Base-by-base conservation (phyloP, 345 rosid genomes). In the Sisymbrium irio region DNA sequence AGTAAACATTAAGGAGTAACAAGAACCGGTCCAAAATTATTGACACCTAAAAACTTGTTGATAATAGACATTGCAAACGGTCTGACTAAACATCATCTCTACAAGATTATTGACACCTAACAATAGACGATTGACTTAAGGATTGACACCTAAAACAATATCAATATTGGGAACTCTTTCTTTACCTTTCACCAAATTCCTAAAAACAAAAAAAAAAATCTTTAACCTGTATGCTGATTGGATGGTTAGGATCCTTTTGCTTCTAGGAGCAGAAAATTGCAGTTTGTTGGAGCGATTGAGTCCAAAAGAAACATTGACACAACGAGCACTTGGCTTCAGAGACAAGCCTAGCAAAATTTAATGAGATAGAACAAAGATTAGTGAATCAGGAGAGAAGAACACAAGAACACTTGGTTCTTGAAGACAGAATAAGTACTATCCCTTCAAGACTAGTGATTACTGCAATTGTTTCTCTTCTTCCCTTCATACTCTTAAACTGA, bases 171-270 rank as follows among this genome's bases (percentile, higher is more conserved):
- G 14, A 65, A 3, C 4, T 13, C 1, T 20, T 67, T 18, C 1
- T 7, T 19, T 28, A 22, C 3, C 14, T 10, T 59, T 19, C 41
- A 59, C 15, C 58, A 44, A 22, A 60, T 36, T 22, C 41, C 25
- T 32, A 32, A 8, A 25, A 19, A 25, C 13, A 12, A 20, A 60
- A 33, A 57, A 30, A 3, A 9, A 8, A 51, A 41, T 35, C 37
- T 58, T 13, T 40, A 79, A 87, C 98, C 98, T 86, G 76, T 85
- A 80, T 6, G 86, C 78, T 73, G 98, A 96, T 47, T 81, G 88
- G 80, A 90, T 85, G 0, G 65, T 69, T 61, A 87, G 76, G 25
- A 84, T 37, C 67, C 76, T 86, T 78, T 78, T 82, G 58, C 74
- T 84, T 75, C 80, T 79, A 28, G 86, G 82, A 68, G 81, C 69